These are phyloP conservation scores for Colletotrichum sojae DNA, from an alignment of 2,329 filamentous ascomycete genomes.

Conservation along the genomic window DNA sequence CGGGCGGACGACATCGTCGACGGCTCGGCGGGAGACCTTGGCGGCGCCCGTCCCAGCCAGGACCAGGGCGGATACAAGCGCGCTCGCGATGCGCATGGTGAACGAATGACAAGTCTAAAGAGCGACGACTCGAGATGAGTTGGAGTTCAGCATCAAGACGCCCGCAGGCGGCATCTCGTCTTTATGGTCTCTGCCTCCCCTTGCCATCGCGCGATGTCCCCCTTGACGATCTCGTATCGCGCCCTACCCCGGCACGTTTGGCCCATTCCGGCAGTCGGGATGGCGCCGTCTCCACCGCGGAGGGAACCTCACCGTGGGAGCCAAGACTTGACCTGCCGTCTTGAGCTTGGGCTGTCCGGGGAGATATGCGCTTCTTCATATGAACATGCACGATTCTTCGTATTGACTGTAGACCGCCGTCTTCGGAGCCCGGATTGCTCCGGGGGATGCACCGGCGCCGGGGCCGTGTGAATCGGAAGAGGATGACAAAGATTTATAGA, in stretches of 20 bases:
- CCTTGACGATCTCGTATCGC: conserved; percentile 36
- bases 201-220: conserved; percentile 14
- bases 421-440: neutral
- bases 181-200: neutral
- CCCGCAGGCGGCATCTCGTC: neutral
- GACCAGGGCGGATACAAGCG: conserved; percentile 33
- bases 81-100: conserved; percentile 31
- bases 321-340: conserved; percentile 37
- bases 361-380: neutral
- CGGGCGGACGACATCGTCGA: conserved; percentile 13
- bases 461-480: neutral
- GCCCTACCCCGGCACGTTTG: conserved; percentile 12
- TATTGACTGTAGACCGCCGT: conserved; percentile 10
- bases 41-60: conserved; percentile 30
- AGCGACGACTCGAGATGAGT: neutral
- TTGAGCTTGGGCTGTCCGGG: conserved; percentile 25
- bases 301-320: conserved; percentile 25
- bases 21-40: conserved; percentile 24
- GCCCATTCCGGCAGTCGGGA: conserved; percentile 29
- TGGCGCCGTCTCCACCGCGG: conserved; percentile 26
- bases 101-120: neutral
- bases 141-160: neutral
- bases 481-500: neutral
- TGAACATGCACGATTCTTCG: conserved; percentile 13
- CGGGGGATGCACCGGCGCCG: no score